Evolutionary conservation across 192 early-diverging fungal species (phyloP).

Genomic region (Entomortierella parvispora): DNA sequence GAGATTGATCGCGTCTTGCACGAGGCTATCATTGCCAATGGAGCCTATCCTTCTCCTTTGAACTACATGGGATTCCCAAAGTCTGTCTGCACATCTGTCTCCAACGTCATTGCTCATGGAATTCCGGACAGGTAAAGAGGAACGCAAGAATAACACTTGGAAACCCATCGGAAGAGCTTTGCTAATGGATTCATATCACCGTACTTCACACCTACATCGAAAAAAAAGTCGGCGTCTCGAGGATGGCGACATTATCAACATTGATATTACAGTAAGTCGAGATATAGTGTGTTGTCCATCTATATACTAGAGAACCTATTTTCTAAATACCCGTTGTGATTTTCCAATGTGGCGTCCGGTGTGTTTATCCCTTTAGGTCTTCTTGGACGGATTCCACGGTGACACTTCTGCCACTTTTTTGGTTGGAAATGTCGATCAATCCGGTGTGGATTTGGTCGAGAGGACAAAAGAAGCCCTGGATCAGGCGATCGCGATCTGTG

Average conservation of each 20-base stretch:
- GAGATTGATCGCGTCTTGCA: slow-evolving; percentile 96
- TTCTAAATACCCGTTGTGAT: too few relatives aligned
- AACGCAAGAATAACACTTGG: too few relatives aligned
- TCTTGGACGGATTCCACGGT: slow-evolving; percentile 90
- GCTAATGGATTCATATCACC: too few relatives aligned
- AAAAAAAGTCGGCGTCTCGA: slow-evolving; percentile 77
- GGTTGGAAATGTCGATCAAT: slow-evolving; percentile 90
- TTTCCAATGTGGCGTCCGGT: too few relatives aligned
- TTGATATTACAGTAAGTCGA: slow-evolving; percentile 78
- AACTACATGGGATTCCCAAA: slow-evolving; percentile 98
- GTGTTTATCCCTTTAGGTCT: slow-evolving; percentile 79
- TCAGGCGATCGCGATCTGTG: slow-evolving; percentile 86
- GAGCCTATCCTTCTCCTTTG: slow-evolving; percentile 94
- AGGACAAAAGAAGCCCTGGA: slow-evolving; percentile 88
- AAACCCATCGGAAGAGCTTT: too few relatives aligned
- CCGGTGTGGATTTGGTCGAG: slow-evolving; percentile 78
- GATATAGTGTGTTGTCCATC: too few relatives aligned
- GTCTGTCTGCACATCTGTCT: slow-evolving; percentile 84
- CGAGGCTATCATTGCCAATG: slow-evolving; percentile 89
- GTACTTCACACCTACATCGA: slow-evolving; percentile 49
- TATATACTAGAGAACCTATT: too few relatives aligned
- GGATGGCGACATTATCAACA: slow-evolving; percentile 97
- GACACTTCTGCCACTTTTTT: slow-evolving; percentile 94
- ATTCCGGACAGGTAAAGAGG: slow-evolving; percentile 92
- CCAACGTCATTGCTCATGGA: slow-evolving; percentile 92